Evolutionary conservation across 768 basidiomycete genomes (phyloP), one percentile per base, ranked within the genome.

Genomic region (Nidularia pulvinata): DNA sequence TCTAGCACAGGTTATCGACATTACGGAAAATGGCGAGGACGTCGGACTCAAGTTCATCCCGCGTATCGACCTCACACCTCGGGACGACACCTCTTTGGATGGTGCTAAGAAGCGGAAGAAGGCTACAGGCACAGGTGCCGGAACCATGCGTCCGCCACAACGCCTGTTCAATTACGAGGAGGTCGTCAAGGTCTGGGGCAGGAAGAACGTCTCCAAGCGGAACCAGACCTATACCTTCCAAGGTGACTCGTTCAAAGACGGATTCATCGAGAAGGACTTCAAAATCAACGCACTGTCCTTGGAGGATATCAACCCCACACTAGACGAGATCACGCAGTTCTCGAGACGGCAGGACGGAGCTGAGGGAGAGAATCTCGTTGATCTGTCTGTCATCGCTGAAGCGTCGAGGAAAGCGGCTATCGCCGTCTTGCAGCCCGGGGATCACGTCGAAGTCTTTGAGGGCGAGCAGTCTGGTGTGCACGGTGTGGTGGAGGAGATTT

Each of bases 191-290:
- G 89, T 89, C 4, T 95, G 91, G 62, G 91, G 91, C 4, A 80
- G 87, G 25, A 88, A 89, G 64, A 74, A 83, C 43, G 89, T 95
- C 36, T 78, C 84, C 30, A 88, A 86, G 65, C 83, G 90, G 33
- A 85, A 85, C 47, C 82, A 86, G 58, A 80, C 82, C 44, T 95
- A 84, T 61, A 84, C 95, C 43, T 99, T 98, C 75, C 88, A 91
- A 64, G 88, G 87, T 59, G 97, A 99, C 65, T 93, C 93, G 1
- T 98, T 90, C 76, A 88, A 86, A 61, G 90, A 97, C 52, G 97
- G 97, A 1, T 96, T 96, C 69, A 84, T 96, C 62, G 92, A 97
- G 73, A 98, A 98, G 72, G 96, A 98, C 67, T 87, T 96, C 79
- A 90, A 91, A 62, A 66, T 95, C 48, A 85, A 80, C 46, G 86